Percentiles rank a stretch among this genome's conserved stretches.
Conservation (phyloP, 2,329 filamentous ascomycete genomes). For the Exophiala calicioides region DNA sequence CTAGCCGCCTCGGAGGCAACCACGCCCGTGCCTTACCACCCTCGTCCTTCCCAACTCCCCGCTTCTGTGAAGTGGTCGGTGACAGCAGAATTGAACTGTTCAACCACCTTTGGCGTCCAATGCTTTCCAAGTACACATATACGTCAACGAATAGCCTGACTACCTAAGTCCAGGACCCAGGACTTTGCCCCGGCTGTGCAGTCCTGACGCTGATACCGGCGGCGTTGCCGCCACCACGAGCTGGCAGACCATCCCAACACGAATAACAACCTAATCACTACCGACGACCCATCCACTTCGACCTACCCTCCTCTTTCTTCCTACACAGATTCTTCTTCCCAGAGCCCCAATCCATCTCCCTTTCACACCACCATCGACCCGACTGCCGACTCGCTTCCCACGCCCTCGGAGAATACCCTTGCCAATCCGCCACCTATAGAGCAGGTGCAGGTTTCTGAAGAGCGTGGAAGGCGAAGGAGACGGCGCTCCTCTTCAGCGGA, state of each 20-base stretch:
- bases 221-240: constrained; percentile 61
- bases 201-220: constrained; percentile 28
- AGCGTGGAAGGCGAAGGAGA: constrained; percentile 27
- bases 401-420: constrained; percentile 17
- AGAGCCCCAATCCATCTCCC: constrained; percentile 32
- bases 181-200: too few relatives aligned
- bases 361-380: constrained; percentile 7
- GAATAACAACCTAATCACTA: constrained; percentile 62
- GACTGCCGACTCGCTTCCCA: constrained; percentile 22
- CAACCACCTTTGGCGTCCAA: not conserved
- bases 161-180: too few relatives aligned
- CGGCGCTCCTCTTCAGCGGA: constrained; percentile 18
- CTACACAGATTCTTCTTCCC: constrained; percentile 50
- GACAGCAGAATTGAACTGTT: constrained; percentile 5
- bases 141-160: too few relatives aligned
- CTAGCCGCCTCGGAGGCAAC: constrained; percentile 2
- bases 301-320: constrained; percentile 53
- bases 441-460: constrained; percentile 18
- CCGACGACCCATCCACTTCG: constrained; percentile 67
- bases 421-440: constrained; percentile 24
- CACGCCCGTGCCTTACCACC: constrained; percentile 2
- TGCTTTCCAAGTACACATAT: too few relatives aligned
- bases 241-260: constrained; percentile 70
- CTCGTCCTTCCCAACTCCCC: not conserved
- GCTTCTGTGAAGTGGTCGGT: constrained; percentile 2